Conservation (phyloP, 2,329 filamentous ascomycete species). For the Tolypocladium tundrense region DNA sequence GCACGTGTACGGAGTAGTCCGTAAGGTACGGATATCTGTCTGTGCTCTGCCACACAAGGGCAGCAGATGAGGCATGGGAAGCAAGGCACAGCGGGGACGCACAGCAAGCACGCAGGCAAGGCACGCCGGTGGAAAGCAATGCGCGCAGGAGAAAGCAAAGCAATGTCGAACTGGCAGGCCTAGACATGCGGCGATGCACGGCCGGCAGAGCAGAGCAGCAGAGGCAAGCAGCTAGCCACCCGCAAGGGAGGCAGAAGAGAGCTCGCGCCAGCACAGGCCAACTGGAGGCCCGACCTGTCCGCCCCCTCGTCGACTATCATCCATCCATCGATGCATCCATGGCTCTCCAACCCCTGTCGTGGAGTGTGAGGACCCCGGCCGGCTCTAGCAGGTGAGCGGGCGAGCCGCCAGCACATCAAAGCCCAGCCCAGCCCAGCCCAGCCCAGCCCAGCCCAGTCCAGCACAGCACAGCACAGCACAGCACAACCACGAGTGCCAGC, state of each 20-base stretch:
- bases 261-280: constrained; percentile 1
- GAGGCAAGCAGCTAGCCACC: not conserved
- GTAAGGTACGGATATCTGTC: not conserved
- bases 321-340: not conserved
- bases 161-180: not conserved
- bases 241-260: not conserved
- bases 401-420: constrained; percentile 3
- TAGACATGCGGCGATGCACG: not conserved
- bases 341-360: not conserved
- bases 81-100: not conserved
- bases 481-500: constrained; percentile 11
- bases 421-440: constrained; percentile 2
- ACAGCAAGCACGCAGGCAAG: not conserved
- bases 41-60: not conserved
- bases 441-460: constrained; percentile 1
- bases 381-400: not conserved
- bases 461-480: constrained; percentile 10
- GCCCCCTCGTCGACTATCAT: not conserved
- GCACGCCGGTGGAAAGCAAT: not conserved
- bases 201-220: not conserved
- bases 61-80: not conserved
- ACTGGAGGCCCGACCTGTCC: not conserved
- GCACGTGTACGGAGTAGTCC: not conserved
- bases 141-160: not conserved
- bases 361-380: not conserved